These are phyloP conservation scores for Aspergillus ibericus DNA, from an alignment of 2,329 filamentous ascomycete genomes.

Conservation along the genomic window DNA sequence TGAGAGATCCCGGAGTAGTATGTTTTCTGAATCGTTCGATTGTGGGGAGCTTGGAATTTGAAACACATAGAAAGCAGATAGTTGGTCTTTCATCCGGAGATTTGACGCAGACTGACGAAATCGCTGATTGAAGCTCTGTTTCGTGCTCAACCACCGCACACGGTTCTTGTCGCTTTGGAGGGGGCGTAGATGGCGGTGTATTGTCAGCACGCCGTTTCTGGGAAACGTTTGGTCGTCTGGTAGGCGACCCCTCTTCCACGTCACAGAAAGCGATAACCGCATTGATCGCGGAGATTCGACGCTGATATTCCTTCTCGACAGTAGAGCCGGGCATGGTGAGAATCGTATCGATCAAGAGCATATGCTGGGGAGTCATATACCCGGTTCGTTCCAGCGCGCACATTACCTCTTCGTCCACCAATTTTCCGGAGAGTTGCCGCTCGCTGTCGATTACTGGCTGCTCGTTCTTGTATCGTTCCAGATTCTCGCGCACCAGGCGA, in stretches of 20 bases:
- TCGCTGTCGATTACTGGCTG: neutral
- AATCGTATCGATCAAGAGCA: constrained; percentile 21
- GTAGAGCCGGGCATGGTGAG: constrained; percentile 26
- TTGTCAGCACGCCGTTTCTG: neutral
- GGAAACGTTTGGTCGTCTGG: constrained; percentile 7
- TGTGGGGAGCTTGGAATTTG: neutral
- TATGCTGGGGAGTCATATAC: neutral
- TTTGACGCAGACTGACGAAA: neutral
- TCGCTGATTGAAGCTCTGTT: neutral
- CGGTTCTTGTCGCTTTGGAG: neutral
- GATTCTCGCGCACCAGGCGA: neutral
- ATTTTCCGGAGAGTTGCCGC: neutral
- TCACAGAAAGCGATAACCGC: constrained; percentile 13
- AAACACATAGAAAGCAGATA: neutral
- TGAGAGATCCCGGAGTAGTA: neutral
- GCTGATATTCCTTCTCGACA: constrained; percentile 26
- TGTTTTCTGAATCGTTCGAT: neutral
- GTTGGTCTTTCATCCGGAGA: neutral
- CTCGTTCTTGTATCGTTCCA: neutral
- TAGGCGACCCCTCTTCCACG: constrained; percentile 24
- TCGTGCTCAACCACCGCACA: neutral
- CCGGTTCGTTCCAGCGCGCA: neutral
- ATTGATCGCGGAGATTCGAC: constrained; percentile 27
- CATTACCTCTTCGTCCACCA: neutral
- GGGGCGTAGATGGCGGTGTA: neutral